Evolutionary conservation across 768 basidiomycete species (phyloP), one percentile per base, ranked within the genome.

Genomic region (Boletus vermiculosoides): DNA sequence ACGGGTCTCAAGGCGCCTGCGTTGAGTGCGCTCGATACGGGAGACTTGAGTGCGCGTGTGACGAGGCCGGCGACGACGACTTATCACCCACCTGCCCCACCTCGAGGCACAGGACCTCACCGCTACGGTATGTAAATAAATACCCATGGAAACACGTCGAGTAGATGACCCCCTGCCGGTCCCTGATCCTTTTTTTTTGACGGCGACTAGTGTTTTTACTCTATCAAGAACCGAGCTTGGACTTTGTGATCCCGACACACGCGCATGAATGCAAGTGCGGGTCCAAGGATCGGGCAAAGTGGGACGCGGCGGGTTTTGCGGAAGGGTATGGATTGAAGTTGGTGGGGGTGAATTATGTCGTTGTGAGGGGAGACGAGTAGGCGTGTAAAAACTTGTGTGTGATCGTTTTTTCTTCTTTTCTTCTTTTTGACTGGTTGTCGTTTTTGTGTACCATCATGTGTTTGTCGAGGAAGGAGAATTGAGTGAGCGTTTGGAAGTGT

Each of bases 321-420:
- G 69, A 80, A 9, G 66, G 68, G 60, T 72, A 85, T 58, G 77
- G 77, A 0, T 69, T 88, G 45, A 80, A 77, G 67, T 71, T 86
- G 6, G 83, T 86, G 20, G 86, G 82, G 13, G 82, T 77, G 15
- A 86, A 81, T 62, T 86, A 79, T 64, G 80, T 86, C 62, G 56
- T 80, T 48, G 78, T 82, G 8, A 66, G 20, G 8, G 71, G 67
- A 2, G 60, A 58, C 8, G 62, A 67, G 20, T 66, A 48, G 41
- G 39, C 1, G 36, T 12, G 12, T 0, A 36, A 18, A 23, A 31
- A 7, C 34, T 34, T 34, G 34, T 5, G 30, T 7, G 25, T n/a
- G n/a, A n/a, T n/a, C n/a, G 12, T 30, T 2, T 22, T 28, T 33
- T 33, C 10, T 30, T 2, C n/a, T 28, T 33, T 33, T 15, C 11